Evolutionary conservation across 1,284 basidiomycete genomes (phyloP), one percentile per base, ranked within the genome.

Genomic region (Cryptococcus maquisensis): DNA sequence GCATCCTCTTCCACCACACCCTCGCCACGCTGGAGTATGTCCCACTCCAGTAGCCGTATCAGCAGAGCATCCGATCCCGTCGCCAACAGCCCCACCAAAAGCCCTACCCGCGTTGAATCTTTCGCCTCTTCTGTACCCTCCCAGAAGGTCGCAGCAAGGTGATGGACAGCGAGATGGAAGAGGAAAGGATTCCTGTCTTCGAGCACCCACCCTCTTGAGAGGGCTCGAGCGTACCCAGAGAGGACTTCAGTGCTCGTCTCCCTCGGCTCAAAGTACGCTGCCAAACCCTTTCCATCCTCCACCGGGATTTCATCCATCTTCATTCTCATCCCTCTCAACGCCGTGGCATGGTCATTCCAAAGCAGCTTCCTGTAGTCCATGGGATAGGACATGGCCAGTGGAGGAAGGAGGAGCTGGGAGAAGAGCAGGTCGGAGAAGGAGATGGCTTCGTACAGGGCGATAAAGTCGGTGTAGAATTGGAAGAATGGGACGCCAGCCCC

Each of bases 401-500:
- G 87, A 0, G 86, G 83, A 6, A 95, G 79, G n/a, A 97, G 80
- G 4, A 92, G 79, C 3, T 82, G 80, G 2, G 83, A 84, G 69
- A 98, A 98, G 1, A 84, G 72, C 0, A 81, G 79, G 66, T 98
- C 84, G 7, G 86, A 84, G 72, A 95, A 94, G 2, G 94, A 98
- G 58, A 94, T 84, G 1, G 90, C 82, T 64, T 93, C 90, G 77
- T 93, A 98, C 8, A 98, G 78, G 0, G 83, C 86, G 48, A 96
- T 79, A 62, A 97, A 86, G 72, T 97, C 93, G 26, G 88, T 89
- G 78, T 94, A 98, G 69, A 89, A 89, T 70, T 96, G 92, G 78
- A 86, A 97, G 79, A 96, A 97, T 0, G 91, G 89, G 1, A 59
- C 72, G 1, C 79, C 79, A 2, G 78, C 47, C 0, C 86, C 85